Percentiles rank a stretch among this genome's conserved stretches.
Evolutionary conservation across 179 eudicot genomes (phyloP).

Genomic region (Beta lomatogona): DNA sequence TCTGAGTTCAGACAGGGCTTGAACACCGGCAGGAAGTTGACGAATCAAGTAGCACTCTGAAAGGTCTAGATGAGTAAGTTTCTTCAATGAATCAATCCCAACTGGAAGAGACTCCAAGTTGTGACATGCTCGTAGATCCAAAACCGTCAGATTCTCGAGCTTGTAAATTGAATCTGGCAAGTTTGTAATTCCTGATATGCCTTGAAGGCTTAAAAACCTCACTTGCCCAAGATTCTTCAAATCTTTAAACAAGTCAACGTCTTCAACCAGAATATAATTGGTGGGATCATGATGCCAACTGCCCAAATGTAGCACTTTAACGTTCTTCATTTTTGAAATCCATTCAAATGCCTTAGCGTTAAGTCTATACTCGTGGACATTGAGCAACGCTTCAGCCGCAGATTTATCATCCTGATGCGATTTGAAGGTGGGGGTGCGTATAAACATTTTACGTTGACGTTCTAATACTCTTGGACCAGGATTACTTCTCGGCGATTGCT

Average conservation of each 20-base stretch:
- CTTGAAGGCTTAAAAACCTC: conserved; percentile 8
- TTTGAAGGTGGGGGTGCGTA: too few species aligned
- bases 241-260: background rate
- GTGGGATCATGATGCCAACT: background rate
- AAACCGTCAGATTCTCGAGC: background rate
- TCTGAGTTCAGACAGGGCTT: background rate
- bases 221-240: background rate
- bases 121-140: conserved; percentile 22
- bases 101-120: background rate
- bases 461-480: too few species aligned
- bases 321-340: background rate
- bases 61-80: conserved; percentile 10
- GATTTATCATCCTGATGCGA: too few species aligned
- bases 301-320: conserved; percentile 15
- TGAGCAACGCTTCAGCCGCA: background rate
- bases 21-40: background rate
- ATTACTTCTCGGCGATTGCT: too few species aligned
- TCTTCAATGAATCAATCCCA: background rate
- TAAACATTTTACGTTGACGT: too few species aligned
- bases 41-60: conserved; percentile 21
- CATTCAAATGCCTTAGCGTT: background rate
- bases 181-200: background rate
- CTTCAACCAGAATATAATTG: background rate
- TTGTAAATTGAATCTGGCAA: conserved; percentile 12
- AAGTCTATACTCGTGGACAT: background rate